Percentiles rank a stretch among this genome's conserved stretches.
phyloP scores from a whole-genome alignment of 75 land plant species.

The Pinus albicaulis region DNA sequence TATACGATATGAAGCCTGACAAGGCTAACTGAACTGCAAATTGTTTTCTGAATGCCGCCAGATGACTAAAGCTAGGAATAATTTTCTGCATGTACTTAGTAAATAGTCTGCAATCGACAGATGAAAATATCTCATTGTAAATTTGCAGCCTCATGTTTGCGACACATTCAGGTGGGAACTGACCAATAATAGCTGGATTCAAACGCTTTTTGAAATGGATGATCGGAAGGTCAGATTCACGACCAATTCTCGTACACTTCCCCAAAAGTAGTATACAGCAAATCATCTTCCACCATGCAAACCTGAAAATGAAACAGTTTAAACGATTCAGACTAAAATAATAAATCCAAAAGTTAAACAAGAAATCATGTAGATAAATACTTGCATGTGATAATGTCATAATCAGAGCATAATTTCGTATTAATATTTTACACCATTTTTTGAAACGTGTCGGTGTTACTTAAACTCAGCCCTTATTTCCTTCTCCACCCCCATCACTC shows the following conservation, averaged over 20 bases:
- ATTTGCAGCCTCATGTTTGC: slow-evolving; percentile 88
- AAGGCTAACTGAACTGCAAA: slow-evolving; percentile 96
- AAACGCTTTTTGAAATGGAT: slow-evolving; percentile 91
- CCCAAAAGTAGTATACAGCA: slow-evolving; percentile 96
- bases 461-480: too few species aligned
- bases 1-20: slow-evolving; percentile 95
- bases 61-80: slow-evolving; percentile 81
- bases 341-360: neutral
- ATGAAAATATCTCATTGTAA: slow-evolving; percentile 75
- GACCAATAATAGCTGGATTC: slow-evolving; percentile 88
- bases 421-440: too few species aligned
- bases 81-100: slow-evolving; percentile 98
- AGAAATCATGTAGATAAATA: neutral
- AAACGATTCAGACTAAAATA: neutral
- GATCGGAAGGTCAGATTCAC: slow-evolving; percentile 91
- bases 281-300: slow-evolving; percentile 96
- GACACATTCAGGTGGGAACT: slow-evolving; percentile 73
- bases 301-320: slow-evolving; percentile 39
- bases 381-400: neutral
- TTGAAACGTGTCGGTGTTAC: too few species aligned
- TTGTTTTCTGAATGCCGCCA: slow-evolving; percentile 99
- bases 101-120: slow-evolving; percentile 83
- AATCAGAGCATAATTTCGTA: neutral
- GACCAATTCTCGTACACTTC: slow-evolving; percentile 94
- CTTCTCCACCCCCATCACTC: too few species aligned